These are phyloP conservation scores for Pythium aquatile DNA, from an alignment of 352 stramenopile species.

Conservation along the genomic window DNA sequence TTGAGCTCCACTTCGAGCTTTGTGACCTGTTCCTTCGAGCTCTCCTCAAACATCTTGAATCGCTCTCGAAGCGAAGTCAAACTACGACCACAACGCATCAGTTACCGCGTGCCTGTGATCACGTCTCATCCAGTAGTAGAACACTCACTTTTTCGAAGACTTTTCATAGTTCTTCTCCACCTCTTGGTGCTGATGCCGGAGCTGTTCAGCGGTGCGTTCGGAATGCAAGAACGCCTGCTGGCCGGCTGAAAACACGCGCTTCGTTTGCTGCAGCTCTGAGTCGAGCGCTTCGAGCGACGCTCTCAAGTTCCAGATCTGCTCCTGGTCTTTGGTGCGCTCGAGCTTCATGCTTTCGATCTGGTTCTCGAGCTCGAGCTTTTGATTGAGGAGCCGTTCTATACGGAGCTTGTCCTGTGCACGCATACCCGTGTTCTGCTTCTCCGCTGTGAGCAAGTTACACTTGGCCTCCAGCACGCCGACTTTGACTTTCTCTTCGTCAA, in stretches of 20 bases:
- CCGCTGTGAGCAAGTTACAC: constrained; percentile 55
- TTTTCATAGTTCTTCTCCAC: constrained; percentile 79
- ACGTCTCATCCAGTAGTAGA: not conserved
- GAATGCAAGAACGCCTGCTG: constrained; percentile 78
- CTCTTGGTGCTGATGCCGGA: constrained; percentile 63
- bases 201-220: constrained; percentile 64
- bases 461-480: constrained; percentile 64
- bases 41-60: constrained; percentile 78
- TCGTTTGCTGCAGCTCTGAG: constrained; percentile 73
- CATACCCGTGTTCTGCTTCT: constrained; percentile 80
- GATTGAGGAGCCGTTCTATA: constrained; percentile 72
- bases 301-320: constrained; percentile 67
- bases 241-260: constrained; percentile 71
- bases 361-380: constrained; percentile 77
- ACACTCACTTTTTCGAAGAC: constrained; percentile 58
- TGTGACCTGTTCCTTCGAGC: constrained; percentile 72
- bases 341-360: constrained; percentile 53
- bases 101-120: not conserved
- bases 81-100: constrained; percentile 26
- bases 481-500: constrained; percentile 65
- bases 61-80: constrained; percentile 60
- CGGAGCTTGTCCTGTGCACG: constrained; percentile 75
- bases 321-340: constrained; percentile 59
- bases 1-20: constrained; percentile 84
- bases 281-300: constrained; percentile 70